Percentiles rank a stretch among this genome's conserved stretches.
Evolutionary conservation across 345 rosid genomes (phyloP).

Genomic region (Gossypium mustelinum): DNA sequence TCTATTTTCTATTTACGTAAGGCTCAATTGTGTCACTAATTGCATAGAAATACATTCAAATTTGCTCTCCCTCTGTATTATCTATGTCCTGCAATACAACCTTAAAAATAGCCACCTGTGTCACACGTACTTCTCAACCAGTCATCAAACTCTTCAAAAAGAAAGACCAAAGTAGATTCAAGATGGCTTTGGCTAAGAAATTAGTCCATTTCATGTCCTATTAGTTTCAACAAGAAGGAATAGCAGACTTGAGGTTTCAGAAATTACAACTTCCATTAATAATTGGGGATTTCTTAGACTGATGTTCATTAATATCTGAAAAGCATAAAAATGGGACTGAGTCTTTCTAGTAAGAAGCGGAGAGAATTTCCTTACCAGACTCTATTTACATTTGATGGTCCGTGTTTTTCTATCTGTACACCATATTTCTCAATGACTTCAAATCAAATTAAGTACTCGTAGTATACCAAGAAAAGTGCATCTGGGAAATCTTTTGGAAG

Average conservation of each 20-base stretch:
- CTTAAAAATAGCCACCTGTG: too few species aligned
- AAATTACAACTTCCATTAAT: conserved; percentile 11
- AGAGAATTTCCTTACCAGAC: conserved; percentile 35
- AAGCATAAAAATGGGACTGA: conserved; percentile 18
- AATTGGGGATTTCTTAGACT: conserved; percentile 4
- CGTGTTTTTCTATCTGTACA: conserved; percentile 50
- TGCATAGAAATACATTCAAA: too few species aligned
- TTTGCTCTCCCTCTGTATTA: too few species aligned
- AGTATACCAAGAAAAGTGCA: conserved; percentile 71
- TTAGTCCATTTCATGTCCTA: background rate
- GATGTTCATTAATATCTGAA: background rate
- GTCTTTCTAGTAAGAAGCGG: conserved; percentile 21
- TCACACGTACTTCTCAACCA: background rate
- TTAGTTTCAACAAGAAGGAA: background rate
- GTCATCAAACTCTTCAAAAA: background rate
- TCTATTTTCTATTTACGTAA: too few species aligned
- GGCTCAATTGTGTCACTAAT: too few species aligned
- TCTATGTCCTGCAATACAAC: too few species aligned
- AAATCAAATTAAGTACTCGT: conserved; percentile 72
- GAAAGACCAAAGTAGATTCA: background rate
- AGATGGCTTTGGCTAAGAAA: background rate
- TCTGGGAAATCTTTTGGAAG: conserved; percentile 83
- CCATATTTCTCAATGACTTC: conserved; percentile 19
- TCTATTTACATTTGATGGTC: conserved; percentile 55
- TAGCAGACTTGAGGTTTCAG: background rate